Evolutionary conservation across 805 yeast genomes (phyloP), one percentile per base, ranked within the genome.

Genomic region (Helenozyma rhizophorensis): DNA sequence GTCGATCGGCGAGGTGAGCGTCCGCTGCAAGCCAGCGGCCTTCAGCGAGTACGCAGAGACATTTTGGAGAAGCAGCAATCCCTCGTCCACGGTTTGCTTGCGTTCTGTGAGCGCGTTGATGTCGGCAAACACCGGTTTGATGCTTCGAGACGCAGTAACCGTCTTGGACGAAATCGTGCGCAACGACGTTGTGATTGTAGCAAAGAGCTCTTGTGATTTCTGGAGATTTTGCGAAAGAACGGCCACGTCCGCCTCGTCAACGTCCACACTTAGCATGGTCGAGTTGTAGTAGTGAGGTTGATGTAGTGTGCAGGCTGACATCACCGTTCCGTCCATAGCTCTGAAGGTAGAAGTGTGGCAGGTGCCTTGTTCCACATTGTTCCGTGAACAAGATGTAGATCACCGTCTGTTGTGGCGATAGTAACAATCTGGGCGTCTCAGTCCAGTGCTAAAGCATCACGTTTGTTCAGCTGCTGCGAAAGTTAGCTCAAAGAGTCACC

Each of bases 231-330:
- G 93, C 32, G 85, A 83, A 21, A 88, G 69, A 4, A 88, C 88
- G 2, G 86, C 80, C 21, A 86, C 79, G 46, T 87, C 96, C 2
- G 89, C 88, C 53, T 82, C 90, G 48, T 83, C 89, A 2, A 78
- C 64, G 48, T 82, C 89, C 17, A 77, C 58, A 21, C 25, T 17
- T 5, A 17, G 9, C 24, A 29, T 13, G n/a, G n/a, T n/a, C n/a
- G n/a, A n/a, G n/a, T n/a, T n/a, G n/a, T n/a, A n/a, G n/a, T n/a
- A n/a, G n/a, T n/a, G n/a, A n/a, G n/a, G n/a, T n/a, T n/a, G n/a
- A n/a, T n/a, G n/a, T n/a, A n/a, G n/a, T n/a, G n/a, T n/a, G n/a
- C n/a, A n/a, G n/a, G n/a, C n/a, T n/a, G n/a, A n/a, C n/a, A n/a
- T n/a, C n/a, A n/a, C n/a, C n/a, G n/a, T n/a, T n/a, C n/a, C n/a